These are phyloP conservation scores for Drosera capensis DNA, from an alignment of 148 eudicot genomes.

Conservation along the genomic window DNA sequence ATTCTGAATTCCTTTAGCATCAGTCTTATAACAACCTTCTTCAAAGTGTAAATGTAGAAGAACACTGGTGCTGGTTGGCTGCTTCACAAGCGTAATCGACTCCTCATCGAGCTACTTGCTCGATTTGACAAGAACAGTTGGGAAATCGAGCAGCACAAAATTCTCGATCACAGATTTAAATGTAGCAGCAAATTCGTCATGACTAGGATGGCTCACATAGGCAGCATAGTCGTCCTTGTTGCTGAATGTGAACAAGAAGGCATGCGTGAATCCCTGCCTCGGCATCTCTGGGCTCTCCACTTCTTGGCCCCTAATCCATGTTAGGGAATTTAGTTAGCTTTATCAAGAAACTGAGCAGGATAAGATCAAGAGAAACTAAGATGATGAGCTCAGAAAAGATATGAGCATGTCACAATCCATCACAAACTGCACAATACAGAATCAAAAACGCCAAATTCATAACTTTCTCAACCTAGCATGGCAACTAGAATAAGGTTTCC, in stretches of 20 bases:
- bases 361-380: neutral
- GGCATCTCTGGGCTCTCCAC: conserved; percentile 69
- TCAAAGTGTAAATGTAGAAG: too few relatives aligned
- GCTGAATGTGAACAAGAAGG: conserved; percentile 59
- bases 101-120: conserved; percentile 2
- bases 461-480: too few relatives aligned
- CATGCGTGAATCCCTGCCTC: conserved; percentile 83
- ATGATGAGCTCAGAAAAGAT: too few relatives aligned
- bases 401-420: too few relatives aligned
- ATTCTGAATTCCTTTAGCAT: too few relatives aligned
- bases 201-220: conserved; percentile 49
- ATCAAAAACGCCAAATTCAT: too few relatives aligned
- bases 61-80: too few relatives aligned
- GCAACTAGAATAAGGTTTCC: too few relatives aligned
- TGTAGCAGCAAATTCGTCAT: conserved; percentile 50
- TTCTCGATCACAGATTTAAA: conserved; percentile 55
- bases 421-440: too few relatives aligned
- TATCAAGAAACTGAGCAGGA: neutral
- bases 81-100: neutral
- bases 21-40: too few relatives aligned
- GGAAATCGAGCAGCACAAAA: conserved; percentile 71
- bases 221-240: conserved; percentile 47
- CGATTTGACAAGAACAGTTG: conserved; percentile 40
- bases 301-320: conserved; percentile 52
- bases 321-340: neutral